Evolutionary conservation across 768 basidiomycete species (phyloP), one percentile per base, ranked within the genome.

Genomic region (Baorangia bicolor): DNA sequence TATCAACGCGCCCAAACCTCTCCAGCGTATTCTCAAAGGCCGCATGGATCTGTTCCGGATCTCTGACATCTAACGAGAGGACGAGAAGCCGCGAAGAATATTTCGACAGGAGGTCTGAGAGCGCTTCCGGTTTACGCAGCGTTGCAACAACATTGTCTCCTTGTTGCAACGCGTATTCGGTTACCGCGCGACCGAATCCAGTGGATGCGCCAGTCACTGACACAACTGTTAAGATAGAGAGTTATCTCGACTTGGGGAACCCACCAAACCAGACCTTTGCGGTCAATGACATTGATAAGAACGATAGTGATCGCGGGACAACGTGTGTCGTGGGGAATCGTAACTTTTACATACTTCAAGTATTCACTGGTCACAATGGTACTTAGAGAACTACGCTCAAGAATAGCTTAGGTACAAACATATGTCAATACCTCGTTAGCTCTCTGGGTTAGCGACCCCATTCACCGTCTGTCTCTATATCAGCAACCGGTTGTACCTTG

Each of bases 141-240:
- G 78, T 77, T 8, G 80, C 80, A 44, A 77, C 69, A 44, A 71
- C 77, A 11, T 49, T 73, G 51, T 78, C 77, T 39, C 79, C 78
- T 8, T 65, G 66, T 18, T 55, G 53, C 25, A 81, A 66, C 39
- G 66, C 74, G 12, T 57, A 33, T 55, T 77, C 73, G 16, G 66
- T 67, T 30, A 75, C 65, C 11, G 61, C 53, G 6, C 67, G 72
- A 18, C 78, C 79, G 34, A 80, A 68, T 30, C 76, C 76, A 12
- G 72, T 42, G 7, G 73, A 75, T 10, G 75, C 65, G 25, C 79
- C 75, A 8, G 75, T 78, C 23, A 78, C 80, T 77, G 51, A 48
- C 28, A 43, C 30, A 4, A 12, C 2, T 8, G 3, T 41, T 18
- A 34, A 16, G n/a, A 52, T 27, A 25, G 23, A 31, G 28, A 12